Evolutionary conservation across 805 yeast species (phyloP).

Genomic region (Candida quercuum): DNA sequence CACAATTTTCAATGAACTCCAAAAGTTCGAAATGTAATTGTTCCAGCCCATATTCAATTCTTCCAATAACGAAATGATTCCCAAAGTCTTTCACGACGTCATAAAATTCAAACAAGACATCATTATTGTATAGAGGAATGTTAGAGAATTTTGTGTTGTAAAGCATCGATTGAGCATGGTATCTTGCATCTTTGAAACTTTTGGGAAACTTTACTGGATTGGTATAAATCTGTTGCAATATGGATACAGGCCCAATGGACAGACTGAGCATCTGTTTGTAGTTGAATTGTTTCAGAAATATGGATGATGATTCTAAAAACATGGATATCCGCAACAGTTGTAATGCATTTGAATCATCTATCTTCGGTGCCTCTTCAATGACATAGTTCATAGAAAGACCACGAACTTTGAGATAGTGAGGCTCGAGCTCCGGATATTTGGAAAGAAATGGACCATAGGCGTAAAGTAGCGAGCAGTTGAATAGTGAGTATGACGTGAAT

Average conservation of each 20-base stretch:
- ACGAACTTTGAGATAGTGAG: constrained; percentile 10
- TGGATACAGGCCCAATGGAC: too few species aligned
- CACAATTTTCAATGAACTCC: too few species aligned
- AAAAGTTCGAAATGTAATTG: too few species aligned
- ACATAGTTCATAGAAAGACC: constrained; percentile 10
- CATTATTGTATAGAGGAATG: constrained; percentile 1
- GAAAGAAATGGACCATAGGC: constrained; percentile 13
- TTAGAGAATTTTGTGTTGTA: neutral
- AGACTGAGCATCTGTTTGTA: too few species aligned
- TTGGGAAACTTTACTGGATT: too few species aligned
- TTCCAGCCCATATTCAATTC: too few species aligned
- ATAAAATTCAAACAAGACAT: neutral
- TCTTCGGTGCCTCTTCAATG: neutral
- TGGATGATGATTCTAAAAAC: neutral
- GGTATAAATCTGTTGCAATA: too few species aligned
- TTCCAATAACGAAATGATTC: too few species aligned
- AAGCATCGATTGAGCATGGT: neutral
- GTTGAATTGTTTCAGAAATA: too few species aligned
- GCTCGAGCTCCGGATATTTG: constrained; percentile 3
- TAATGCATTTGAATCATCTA: neutral
- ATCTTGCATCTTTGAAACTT: too few species aligned
- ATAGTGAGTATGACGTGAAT: too few species aligned
- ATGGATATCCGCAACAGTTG: neutral
- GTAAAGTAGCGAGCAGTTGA: constrained; percentile 9
- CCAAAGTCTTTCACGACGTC: constrained; percentile 1